Base-by-base conservation (phyloP, 257 asterid genomes). In the Cinchona pubescens region DNA sequence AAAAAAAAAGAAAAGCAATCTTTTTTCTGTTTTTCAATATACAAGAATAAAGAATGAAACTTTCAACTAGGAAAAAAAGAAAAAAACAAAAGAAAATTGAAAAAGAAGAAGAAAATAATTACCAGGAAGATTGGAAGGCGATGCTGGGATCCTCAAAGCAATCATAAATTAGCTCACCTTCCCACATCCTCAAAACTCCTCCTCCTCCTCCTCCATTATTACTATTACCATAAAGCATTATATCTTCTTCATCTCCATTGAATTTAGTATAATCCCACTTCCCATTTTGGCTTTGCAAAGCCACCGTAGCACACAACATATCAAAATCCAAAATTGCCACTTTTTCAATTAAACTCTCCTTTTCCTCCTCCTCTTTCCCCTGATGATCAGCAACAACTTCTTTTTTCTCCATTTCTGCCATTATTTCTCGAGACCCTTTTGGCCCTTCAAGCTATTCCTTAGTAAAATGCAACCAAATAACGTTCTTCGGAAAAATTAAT, bases 161-260 rank as follows among this genome's bases (percentile, higher is more conserved):
- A 77, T 92, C 98, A 73, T 85, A 72, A 40, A 94, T 71, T 68
- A 94, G 88, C 79, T 88, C 97, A 35, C 99, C 98, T 74, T 94
- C 99, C 99, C 98, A 94, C 99, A 94, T 89, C 85, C 99, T 86
- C 48, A 90, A 82, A 65, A 83, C 90, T 34, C 93, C 96, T 30
- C 87, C 88, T 58, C 92, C 97, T 30, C 85, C 87, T n/a, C n/a
- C n/a, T n/a, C n/a, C n/a, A n/a, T n/a, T n/a, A n/a, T n/a, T n/a
- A 51, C 95, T 93, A 30, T 81, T 62, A 30, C 82, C 78, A 78
- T 76, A 61, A 63, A 34, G 27, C 77, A 64, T 67, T 7, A 55
- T 72, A 30, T 19, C 87, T 10, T 81, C 87, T 48, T 63, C 71
- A 53, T 73, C 87, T 15, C 43, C 80, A 75, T 88, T 86, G 61